These are phyloP conservation scores for Nigrospora osmanthi DNA, from an alignment of 2,329 filamentous ascomycete species.

Conservation along the genomic window DNA sequence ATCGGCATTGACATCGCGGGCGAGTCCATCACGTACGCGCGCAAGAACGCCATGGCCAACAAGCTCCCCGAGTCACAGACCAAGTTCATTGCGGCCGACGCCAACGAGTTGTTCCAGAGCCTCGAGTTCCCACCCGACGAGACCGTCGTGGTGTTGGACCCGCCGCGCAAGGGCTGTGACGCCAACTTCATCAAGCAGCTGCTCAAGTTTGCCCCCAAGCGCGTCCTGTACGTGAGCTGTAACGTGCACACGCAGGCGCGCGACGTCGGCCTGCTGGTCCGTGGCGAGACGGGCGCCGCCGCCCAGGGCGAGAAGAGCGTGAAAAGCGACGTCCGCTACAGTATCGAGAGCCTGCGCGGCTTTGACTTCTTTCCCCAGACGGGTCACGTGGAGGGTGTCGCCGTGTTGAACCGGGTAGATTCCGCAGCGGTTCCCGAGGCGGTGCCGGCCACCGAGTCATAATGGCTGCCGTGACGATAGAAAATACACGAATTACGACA, in stretches of 20 bases:
- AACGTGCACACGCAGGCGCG: slow-evolving; percentile 97
- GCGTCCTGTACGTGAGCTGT: slow-evolving; percentile 91
- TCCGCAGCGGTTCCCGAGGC: no score
- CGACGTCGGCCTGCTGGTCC: slow-evolving; percentile 81
- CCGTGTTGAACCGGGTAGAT: slow-evolving; percentile 53
- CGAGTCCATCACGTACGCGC: slow-evolving; percentile 70
- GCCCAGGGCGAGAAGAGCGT: slow-evolving; percentile 21
- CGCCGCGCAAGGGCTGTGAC: slow-evolving; percentile 93
- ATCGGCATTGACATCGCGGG: slow-evolving; percentile 86
- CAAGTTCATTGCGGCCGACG: slow-evolving; percentile 84
- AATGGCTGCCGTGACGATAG: no score
- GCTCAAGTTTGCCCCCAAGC: slow-evolving; percentile 64
- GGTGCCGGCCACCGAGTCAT: no score
- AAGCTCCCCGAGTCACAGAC: slow-evolving; percentile 59
- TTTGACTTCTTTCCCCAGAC: slow-evolving; percentile 98
- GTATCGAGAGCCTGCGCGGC: slow-evolving; percentile 82
- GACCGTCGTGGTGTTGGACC: slow-evolving; percentile 91
- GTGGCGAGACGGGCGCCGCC: slow-evolving; percentile 45
- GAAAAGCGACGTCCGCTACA: slow-evolving; percentile 47
- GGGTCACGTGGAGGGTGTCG: slow-evolving; percentile 61
- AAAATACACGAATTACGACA: no score
- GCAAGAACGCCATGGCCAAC: slow-evolving; percentile 72
- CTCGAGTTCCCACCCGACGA: slow-evolving; percentile 60
- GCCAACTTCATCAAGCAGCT: slow-evolving; percentile 76
- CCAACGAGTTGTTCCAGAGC: slow-evolving; percentile 63